phyloP scores from a whole-genome alignment of 805 yeast species.

The Suhomyces pyralidae region DNA sequence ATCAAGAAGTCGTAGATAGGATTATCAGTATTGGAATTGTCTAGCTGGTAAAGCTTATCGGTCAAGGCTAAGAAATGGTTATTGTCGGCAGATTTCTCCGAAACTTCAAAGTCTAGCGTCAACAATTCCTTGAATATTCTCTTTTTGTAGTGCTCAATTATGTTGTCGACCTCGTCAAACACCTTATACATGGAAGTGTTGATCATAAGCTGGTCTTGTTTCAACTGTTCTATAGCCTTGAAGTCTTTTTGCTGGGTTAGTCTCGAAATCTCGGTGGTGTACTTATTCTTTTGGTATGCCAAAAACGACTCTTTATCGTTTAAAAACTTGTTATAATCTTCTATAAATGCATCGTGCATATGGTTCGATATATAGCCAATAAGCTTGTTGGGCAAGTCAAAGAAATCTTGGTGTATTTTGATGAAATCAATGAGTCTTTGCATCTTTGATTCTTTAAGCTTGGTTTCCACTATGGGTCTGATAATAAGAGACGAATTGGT shows the following conservation, averaged over 20 bases:
- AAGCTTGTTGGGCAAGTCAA: conserved; percentile 35
- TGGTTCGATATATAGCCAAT: conserved; percentile 24
- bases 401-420: conserved; percentile 28
- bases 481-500: conserved; percentile 36
- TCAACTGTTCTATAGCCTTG: conserved; percentile 13
- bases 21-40: conserved; percentile 16
- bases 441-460: conserved; percentile 33
- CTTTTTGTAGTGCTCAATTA: conserved; percentile 33
- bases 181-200: conserved; percentile 30
- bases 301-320: conserved; percentile 22
- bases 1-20: conserved; percentile 37
- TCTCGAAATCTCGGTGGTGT: conserved; percentile 9
- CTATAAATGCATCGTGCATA: conserved; percentile 36
- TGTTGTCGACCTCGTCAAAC: conserved; percentile 30
- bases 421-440: conserved; percentile 35
- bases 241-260: conserved; percentile 11
- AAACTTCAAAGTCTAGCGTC: conserved; percentile 36
- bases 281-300: conserved; percentile 9
- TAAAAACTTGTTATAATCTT: conserved; percentile 30
- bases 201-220: conserved; percentile 23
- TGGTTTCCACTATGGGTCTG: conserved; percentile 40
- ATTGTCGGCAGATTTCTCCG: conserved; percentile 9
- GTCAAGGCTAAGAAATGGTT: conserved; percentile 36
- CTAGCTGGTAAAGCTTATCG: conserved; percentile 37
- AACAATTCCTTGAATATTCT: conserved; percentile 35